phyloP scores from a whole-genome alignment of 225 moss, liverwort and hornwort genomes.

The Climacium dendroides region DNA sequence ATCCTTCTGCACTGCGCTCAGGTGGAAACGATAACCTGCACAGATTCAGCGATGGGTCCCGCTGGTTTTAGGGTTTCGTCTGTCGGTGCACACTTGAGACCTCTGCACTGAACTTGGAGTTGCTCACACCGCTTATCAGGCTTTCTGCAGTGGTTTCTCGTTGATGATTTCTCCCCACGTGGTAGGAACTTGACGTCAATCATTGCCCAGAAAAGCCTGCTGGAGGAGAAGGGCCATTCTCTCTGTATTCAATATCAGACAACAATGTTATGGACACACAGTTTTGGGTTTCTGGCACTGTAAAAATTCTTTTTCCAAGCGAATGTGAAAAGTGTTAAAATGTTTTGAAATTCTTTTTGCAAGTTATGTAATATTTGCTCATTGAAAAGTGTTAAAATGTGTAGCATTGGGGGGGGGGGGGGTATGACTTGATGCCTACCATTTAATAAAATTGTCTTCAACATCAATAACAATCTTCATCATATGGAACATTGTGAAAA shows the following conservation, averaged over 20 bases:
- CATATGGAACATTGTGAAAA: not conserved
- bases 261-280: not conserved
- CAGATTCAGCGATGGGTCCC: not conserved
- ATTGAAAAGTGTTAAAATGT: not conserved
- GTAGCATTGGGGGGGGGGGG: not conserved
- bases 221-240: not conserved
- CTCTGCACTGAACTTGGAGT: not conserved
- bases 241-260: not conserved
- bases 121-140: not conserved
- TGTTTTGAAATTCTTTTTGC: no score
- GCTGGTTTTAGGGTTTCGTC: not conserved
- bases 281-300: not conserved
- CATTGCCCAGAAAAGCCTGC: not conserved
- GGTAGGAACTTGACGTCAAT: not conserved
- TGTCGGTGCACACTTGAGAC: not conserved
- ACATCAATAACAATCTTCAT: not conserved
- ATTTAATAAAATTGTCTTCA: not conserved
- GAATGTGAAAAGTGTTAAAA: no score
- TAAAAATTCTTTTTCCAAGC: no score
- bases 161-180: not conserved
- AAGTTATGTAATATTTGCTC: not conserved
- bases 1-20: not conserved
- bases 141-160: not conserved
- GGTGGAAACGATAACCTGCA: not conserved
- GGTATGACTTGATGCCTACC: not conserved